Evolutionary conservation across 2,329 filamentous ascomycete species (phyloP).

Genomic region (Colletotrichum sp.): DNA sequence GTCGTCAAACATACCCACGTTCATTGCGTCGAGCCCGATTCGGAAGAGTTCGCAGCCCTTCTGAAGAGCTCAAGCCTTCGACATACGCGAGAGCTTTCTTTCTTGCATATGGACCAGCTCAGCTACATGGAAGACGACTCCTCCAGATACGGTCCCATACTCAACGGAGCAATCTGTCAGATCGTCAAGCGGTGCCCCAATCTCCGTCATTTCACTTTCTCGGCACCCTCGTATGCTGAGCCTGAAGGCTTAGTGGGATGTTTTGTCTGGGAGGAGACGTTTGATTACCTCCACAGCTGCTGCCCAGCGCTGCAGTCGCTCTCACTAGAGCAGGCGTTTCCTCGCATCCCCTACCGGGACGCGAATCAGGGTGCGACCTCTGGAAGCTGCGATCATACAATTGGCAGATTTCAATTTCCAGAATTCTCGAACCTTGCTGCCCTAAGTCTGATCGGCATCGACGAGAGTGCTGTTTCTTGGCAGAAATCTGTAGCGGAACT

Average conservation of each 20-base stretch:
- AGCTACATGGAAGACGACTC: neutral
- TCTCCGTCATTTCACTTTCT: neutral
- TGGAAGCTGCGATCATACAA: no score
- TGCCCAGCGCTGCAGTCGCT: neutral
- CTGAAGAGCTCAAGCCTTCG: neutral
- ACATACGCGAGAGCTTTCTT: neutral
- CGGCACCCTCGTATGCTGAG: rapidly evolving
- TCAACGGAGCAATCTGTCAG: neutral
- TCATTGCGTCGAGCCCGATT: neutral
- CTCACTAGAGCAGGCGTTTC: neutral
- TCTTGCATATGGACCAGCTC: neutral
- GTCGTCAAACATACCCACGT: neutral
- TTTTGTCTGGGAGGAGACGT: neutral
- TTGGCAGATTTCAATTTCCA: neutral
- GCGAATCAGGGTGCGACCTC: no score
- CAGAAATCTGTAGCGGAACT: no score
- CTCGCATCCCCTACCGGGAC: no score
- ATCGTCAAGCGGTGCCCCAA: neutral
- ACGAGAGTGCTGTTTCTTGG: no score
- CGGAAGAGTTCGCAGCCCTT: neutral
- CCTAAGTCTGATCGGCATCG: neutral
- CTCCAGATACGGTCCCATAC: neutral
- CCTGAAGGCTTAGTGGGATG: rapidly evolving
- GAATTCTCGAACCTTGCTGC: neutral
- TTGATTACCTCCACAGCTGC: neutral